Evolutionary conservation across 257 asterid genomes (phyloP).

Genomic region (Catharanthus roseus): DNA sequence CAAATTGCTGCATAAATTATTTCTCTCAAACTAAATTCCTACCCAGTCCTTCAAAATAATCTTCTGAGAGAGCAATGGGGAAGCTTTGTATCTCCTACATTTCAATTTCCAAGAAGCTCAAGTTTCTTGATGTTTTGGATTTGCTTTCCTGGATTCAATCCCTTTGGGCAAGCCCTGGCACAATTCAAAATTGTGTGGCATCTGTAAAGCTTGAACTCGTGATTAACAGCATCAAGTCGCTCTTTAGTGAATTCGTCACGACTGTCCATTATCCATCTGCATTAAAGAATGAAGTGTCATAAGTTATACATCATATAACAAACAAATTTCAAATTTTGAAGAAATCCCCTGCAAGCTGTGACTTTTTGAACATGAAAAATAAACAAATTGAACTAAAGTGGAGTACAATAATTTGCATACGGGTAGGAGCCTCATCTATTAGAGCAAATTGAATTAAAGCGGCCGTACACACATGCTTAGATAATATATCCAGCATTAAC

Average conservation of each 20-base stretch:
- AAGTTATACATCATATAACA: background rate
- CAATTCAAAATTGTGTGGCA: slow-evolving; percentile 93
- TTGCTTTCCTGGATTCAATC: slow-evolving; percentile 85
- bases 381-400: background rate
- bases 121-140: slow-evolving; percentile 90
- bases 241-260: slow-evolving; percentile 92
- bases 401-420: background rate
- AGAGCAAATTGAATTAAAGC: background rate
- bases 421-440: background rate
- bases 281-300: slow-evolving; percentile 10
- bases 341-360: too few species aligned
- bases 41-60: slow-evolving; percentile 22
- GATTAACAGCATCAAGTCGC: slow-evolving; percentile 74
- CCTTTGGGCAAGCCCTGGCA: slow-evolving; percentile 96
- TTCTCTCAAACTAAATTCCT: slow-evolving; percentile 15
- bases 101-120: slow-evolving; percentile 40
- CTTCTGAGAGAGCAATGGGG: slow-evolving; percentile 15
- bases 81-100: slow-evolving; percentile 1
- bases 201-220: slow-evolving; percentile 85
- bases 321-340: background rate
- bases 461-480: background rate
- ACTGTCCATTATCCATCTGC: slow-evolving; percentile 98
- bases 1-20: slow-evolving; percentile 18
- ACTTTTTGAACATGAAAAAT: background rate
- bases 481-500: background rate